A percentile compares a stretch with the other conserved stretches of the same genome.
Evolutionary conservation across 306 rosid genomes (phyloP).

Genomic region (Acacia confusa): DNA sequence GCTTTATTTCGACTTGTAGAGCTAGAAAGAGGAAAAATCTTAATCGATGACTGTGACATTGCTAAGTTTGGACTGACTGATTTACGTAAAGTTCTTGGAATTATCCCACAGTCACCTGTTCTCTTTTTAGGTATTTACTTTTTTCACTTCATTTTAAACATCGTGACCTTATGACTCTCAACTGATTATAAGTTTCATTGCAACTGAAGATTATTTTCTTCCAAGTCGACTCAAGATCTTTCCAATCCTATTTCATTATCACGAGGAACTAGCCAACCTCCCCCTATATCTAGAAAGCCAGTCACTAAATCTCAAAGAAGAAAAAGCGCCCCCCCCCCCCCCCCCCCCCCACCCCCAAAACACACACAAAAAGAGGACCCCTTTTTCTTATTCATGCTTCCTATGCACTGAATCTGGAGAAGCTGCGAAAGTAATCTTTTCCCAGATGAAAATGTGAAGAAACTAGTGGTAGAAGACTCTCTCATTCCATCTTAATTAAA

Average conservation of each 20-base stretch:
- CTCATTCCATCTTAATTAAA: background rate
- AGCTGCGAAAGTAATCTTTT: background rate
- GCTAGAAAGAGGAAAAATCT: conserved; percentile 76
- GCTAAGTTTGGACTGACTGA: conserved; percentile 79
- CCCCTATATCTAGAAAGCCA: background rate
- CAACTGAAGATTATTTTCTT: conserved; percentile 7
- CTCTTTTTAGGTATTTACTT: conserved; percentile 75
- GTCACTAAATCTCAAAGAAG: background rate
- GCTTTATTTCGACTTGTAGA: conserved; percentile 88
- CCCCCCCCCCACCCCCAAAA: too few relatives aligned
- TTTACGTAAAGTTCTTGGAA: conserved; percentile 78
- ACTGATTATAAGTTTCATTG: conserved; percentile 43
- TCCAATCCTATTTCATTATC: background rate
- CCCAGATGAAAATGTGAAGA: background rate
- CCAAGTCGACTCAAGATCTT: background rate
- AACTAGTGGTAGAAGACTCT: background rate
- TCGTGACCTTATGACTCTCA: conserved; percentile 43
- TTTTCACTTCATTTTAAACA: conserved; percentile 6
- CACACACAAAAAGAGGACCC: too few relatives aligned
- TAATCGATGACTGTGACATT: conserved; percentile 75
- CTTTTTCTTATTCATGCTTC: background rate
- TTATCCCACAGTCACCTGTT: conserved; percentile 90
- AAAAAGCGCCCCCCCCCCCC: background rate
- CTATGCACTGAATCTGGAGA: background rate
- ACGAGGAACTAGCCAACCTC: background rate